These are phyloP conservation scores for Lithospermum erythrorhizon DNA, from an alignment of 257 asterid species.

Conservation along the genomic window DNA sequence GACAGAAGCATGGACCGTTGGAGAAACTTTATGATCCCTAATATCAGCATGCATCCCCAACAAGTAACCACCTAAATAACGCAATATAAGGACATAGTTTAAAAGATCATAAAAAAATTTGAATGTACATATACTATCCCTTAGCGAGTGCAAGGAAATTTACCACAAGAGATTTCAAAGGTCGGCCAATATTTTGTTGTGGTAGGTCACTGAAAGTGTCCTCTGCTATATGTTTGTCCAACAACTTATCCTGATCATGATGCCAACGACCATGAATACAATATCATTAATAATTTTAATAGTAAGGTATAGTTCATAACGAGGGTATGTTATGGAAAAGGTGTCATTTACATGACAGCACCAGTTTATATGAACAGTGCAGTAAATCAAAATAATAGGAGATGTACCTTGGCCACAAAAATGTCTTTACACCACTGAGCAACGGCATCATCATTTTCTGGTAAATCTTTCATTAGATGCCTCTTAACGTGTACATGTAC, in stretches of 20 bases:
- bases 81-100: not conserved
- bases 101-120: not conserved
- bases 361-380: not conserved
- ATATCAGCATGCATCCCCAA: conserved; percentile 52
- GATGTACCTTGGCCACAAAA: conserved; percentile 63
- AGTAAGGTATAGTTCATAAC: too few species aligned
- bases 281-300: too few species aligned
- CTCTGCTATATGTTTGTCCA: conserved; percentile 61
- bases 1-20: conserved; percentile 54
- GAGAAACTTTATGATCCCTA: conserved; percentile 48
- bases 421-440: conserved; percentile 89
- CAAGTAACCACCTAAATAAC: conserved; percentile 52
- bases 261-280: not conserved
- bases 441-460: conserved; percentile 65
- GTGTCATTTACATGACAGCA: too few species aligned
- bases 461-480: conserved; percentile 70
- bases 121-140: not conserved
- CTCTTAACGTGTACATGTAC: conserved; percentile 84
- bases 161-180: conserved; percentile 81
- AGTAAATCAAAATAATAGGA: not conserved
- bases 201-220: conserved; percentile 57
- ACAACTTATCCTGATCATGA: conserved; percentile 51
- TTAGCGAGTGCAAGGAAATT: not conserved
- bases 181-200: conserved; percentile 53
- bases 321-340: not conserved